Conservation (phyloP, 2,329 filamentous ascomycete genomes). For the Polychaeton citri region DNA sequence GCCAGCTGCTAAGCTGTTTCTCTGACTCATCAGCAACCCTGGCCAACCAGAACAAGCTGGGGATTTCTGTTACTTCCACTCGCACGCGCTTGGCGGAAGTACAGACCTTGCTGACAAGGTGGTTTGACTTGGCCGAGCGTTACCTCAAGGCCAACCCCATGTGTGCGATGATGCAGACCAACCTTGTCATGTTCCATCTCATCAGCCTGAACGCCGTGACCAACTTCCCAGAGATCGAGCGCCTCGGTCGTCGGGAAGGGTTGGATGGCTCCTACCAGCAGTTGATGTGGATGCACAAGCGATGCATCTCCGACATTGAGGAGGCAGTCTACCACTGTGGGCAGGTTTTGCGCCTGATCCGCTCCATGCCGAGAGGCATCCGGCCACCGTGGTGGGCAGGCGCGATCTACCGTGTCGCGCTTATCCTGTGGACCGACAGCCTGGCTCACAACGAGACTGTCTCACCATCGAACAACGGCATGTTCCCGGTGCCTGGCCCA, state of each 20-base stretch:
- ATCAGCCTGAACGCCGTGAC: constrained; percentile 57
- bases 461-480: constrained; percentile 21
- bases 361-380: constrained; percentile 45
- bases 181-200: constrained; percentile 56
- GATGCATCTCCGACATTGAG: constrained; percentile 49
- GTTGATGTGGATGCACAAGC: constrained; percentile 42
- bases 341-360: constrained; percentile 50
- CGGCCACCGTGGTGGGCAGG: constrained; percentile 60
- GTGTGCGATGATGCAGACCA: constrained; percentile 50
- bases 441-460: constrained; percentile 37
- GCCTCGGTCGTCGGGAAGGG: constrained; percentile 48
- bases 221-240: constrained; percentile 54
- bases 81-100: constrained; percentile 49
- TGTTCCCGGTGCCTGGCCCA: constrained; percentile 25
- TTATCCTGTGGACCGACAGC: constrained; percentile 51
- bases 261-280: constrained; percentile 44
- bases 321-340: constrained; percentile 55
- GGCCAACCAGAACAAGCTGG: constrained; percentile 32
- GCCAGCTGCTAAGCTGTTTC: constrained; percentile 53
- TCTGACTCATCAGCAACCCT: constrained; percentile 34
- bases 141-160: constrained; percentile 42
- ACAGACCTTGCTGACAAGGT: constrained; percentile 49
- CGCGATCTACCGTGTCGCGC: constrained; percentile 52
- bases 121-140: constrained; percentile 51
- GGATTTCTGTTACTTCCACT: constrained; percentile 48